Conservation (phyloP, 345 rosid genomes). For the Trapa incisa region DNA sequence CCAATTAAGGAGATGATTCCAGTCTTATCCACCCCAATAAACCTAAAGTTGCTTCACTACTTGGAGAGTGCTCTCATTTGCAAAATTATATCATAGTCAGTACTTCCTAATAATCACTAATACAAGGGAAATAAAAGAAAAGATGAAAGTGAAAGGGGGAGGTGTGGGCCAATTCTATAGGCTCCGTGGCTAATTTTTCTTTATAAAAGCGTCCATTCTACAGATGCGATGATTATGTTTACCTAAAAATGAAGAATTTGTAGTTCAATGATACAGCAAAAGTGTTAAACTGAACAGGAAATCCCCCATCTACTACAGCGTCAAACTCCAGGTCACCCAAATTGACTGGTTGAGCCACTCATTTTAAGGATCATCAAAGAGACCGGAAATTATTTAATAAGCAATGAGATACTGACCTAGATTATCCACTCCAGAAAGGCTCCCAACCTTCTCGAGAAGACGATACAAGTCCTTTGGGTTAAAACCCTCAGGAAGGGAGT, state of each 20-base stretch:
- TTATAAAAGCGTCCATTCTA: background rate
- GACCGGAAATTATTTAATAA: background rate
- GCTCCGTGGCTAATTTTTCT: background rate
- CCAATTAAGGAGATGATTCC: too few relatives aligned
- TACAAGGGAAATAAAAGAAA: background rate
- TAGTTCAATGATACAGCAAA: background rate
- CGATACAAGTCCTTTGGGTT: constrained; percentile 65
- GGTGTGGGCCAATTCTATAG: background rate
- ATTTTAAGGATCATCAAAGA: too few relatives aligned
- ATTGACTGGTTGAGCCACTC: background rate
- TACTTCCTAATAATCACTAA: background rate
- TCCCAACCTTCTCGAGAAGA: constrained; percentile 80
- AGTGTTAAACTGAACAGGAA: background rate
- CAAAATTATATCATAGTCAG: background rate
- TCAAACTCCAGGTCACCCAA: background rate
- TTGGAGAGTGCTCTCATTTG: too few relatives aligned
- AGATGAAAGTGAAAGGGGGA: background rate
- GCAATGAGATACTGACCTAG: constrained; percentile 17
- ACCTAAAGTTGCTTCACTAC: too few relatives aligned
- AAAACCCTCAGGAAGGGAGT: constrained; percentile 81
- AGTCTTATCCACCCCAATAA: too few relatives aligned
- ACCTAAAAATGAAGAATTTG: background rate
- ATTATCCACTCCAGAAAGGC: constrained; percentile 80
- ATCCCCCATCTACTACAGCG: too few relatives aligned
- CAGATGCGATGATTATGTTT: background rate